Evolutionary conservation across 1,284 basidiomycete genomes (phyloP).

Genomic region (Polyporus tsugae): DNA sequence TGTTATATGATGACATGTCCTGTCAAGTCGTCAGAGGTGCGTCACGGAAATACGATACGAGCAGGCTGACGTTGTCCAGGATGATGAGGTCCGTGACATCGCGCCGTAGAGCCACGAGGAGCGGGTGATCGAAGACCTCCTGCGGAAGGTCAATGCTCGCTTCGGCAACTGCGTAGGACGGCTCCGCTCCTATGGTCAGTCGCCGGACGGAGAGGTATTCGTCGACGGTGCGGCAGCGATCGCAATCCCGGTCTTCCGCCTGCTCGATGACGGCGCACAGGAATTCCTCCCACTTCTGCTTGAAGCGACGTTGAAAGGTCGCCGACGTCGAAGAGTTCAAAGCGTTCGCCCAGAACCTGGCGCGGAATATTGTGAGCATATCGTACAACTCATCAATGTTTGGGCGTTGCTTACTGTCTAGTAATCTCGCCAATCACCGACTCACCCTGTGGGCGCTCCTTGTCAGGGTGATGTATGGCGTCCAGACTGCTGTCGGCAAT

Average conservation of each 20-base stretch:
- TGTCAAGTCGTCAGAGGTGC: slow-evolving; percentile 17
- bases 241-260: slow-evolving; percentile 39
- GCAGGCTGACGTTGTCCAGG: slow-evolving; percentile 44
- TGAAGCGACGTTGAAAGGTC: slow-evolving; percentile 33
- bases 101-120: slow-evolving; percentile 38
- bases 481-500: slow-evolving; percentile 36
- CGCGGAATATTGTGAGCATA: background rate
- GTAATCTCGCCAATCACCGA: slow-evolving; percentile 35
- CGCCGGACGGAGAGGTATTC: slow-evolving; percentile 44
- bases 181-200: slow-evolving; percentile 43
- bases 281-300: slow-evolving; percentile 35
- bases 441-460: slow-evolving; percentile 26
- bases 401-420: slow-evolving; percentile 31
- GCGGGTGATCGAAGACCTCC: slow-evolving; percentile 45
- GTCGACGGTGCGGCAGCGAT: slow-evolving; percentile 40
- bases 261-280: slow-evolving; percentile 44
- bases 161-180: slow-evolving; percentile 45
- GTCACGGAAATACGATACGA: background rate
- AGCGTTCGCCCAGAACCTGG: slow-evolving; percentile 39
- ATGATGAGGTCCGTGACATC: slow-evolving; percentile 33
- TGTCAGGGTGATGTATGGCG: slow-evolving; percentile 32
- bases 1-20: slow-evolving; percentile 29
- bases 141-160: slow-evolving; percentile 45
- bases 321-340: slow-evolving; percentile 24
- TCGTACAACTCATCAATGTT: background rate